Percentiles rank a stretch among this genome's conserved stretches.
Conservation (phyloP, 108 stramenopile species). For the Pseudonitzschia multiseries region DNA sequence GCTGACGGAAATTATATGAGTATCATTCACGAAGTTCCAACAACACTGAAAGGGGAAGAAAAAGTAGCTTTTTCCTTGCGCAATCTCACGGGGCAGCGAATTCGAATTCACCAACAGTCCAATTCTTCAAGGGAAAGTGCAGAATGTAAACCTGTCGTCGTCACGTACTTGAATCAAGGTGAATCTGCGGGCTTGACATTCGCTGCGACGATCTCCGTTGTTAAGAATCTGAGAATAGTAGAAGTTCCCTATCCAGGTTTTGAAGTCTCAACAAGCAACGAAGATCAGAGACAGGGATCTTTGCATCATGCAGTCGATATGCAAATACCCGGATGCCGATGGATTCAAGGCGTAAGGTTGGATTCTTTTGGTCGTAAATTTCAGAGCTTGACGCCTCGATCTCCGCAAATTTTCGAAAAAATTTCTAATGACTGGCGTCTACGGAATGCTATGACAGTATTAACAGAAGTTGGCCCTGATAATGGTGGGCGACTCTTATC, state of each 20-base stretch:
- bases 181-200: conserved; percentile 75
- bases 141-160: conserved; percentile 27
- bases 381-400: conserved; percentile 66
- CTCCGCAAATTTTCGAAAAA: conserved; percentile 47
- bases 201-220: conserved; percentile 80
- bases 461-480: conserved; percentile 85
- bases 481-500: conserved; percentile 88
- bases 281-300: conserved; percentile 17
- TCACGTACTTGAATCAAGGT: conserved; percentile 79
- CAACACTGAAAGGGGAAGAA: conserved; percentile 52
- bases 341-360: conserved; percentile 78
- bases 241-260: conserved; percentile 90
- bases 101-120: conserved; percentile 72
- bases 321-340: conserved; percentile 89
- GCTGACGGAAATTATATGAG: conserved; percentile 32
- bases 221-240: conserved; percentile 71
- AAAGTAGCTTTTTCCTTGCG: conserved; percentile 88
- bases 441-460: conserved; percentile 73
- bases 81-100: conserved; percentile 87
- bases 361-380: conserved; percentile 87
- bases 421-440: conserved; percentile 75
- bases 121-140: conserved; percentile 37
- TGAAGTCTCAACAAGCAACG: conserved; percentile 26
- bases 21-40: conserved; percentile 64
- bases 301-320: conserved; percentile 75